phyloP scores from a whole-genome alignment of 1,284 basidiomycete species.

The Phellopilus nigrolimitatus region DNA sequence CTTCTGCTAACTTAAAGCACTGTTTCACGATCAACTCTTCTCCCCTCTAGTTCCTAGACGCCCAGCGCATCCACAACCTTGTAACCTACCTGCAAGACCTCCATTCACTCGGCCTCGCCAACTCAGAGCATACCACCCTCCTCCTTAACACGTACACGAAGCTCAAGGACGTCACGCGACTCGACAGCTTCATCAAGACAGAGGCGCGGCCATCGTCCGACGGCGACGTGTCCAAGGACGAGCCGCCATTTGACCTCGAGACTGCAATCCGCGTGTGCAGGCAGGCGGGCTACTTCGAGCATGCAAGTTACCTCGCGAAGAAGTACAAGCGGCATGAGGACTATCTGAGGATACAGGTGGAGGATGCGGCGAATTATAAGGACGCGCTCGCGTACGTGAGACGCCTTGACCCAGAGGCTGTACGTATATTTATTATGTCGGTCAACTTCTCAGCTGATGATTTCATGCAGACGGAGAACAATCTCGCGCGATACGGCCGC shows the following conservation, averaged over 20 bases:
- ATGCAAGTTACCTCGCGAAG: constrained; percentile 91
- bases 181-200: constrained; percentile 91
- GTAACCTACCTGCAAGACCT: constrained; percentile 95
- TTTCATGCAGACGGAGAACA: constrained; percentile 63
- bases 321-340: constrained; percentile 91
- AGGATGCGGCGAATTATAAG: constrained; percentile 80
- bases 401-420: constrained; percentile 70
- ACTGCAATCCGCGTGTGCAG: constrained; percentile 96
- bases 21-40: not conserved
- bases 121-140: constrained; percentile 95
- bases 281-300: constrained; percentile 93
- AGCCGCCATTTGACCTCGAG: constrained; percentile 93
- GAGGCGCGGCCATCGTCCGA: constrained; percentile 49
- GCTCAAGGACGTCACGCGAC: constrained; percentile 82
- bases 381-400: constrained; percentile 84
- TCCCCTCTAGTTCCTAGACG: constrained; percentile 79
- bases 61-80: constrained; percentile 92
- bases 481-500: constrained; percentile 79
- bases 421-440: not conserved
- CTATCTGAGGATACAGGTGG: constrained; percentile 91
- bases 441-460: constrained; percentile 4
- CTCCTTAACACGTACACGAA: constrained; percentile 97
- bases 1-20: constrained; percentile 16
- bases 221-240: constrained; percentile 43
- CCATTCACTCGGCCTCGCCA: constrained; percentile 84